Base-by-base conservation (phyloP, 1,139 yeast genomes). In the Cylindricascospora bacillispora region DNA sequence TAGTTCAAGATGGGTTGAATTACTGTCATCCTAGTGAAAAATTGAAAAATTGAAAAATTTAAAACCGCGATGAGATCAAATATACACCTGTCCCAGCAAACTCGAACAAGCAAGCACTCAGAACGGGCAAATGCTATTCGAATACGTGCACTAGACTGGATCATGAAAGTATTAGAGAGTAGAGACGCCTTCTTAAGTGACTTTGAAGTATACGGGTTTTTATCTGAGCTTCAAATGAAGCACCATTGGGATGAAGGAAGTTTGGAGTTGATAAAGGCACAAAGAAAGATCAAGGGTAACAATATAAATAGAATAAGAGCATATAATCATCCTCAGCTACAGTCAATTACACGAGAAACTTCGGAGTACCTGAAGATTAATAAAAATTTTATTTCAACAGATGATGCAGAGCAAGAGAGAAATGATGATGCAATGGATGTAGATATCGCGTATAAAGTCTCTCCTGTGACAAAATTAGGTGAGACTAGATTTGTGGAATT, bases 271-370 rank as follows among this genome's bases (percentile, higher is more conserved):
- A 15, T 28, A 13, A 35, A 33, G 20, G 47, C 25, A 36, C 46
- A 32, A 19, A 56, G 22, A 55, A 61, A 41, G 52, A n/a, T n/a
- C n/a, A 59, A 54, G 61, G 42, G 39, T 21, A 38, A 34, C 7
- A 39, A 41, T 20, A 48, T 17, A 10, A 5, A 41, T 21, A 32
- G 38, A 13, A 49, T 47, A 23, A 49, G 50, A 29, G 45, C 52
- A 2, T 53, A 52, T 34, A 52, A 55, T 26, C 44, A 52, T 22
- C 60, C 60, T 6, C 73, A 71, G 31, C 56, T 77, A 27, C 95
- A 86, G 43, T 66, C 70, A 10, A 67, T 83, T 25, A 70, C 89
- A 11, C 65, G 73, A 35, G 94, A 80, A 34, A 56, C 67, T 6
- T 43, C 59, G 5, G 41, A 54, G 4, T 63, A 62, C 35, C 43